These are phyloP conservation scores for Blastobotrys peoriensis DNA, from an alignment of 805 yeast genomes.

Conservation along the genomic window DNA sequence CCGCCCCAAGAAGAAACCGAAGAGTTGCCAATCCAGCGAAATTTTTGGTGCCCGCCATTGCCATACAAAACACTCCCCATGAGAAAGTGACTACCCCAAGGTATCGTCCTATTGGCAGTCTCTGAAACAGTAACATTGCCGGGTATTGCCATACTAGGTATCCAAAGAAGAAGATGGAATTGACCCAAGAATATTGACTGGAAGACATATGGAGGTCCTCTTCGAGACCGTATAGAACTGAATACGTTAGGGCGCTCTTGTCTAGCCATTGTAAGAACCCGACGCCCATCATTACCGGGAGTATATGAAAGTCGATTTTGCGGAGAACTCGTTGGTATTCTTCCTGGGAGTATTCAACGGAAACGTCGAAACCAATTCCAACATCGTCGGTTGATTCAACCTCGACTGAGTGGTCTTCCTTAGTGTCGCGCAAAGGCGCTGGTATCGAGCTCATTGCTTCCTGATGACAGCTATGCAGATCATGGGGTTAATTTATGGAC, in stretches of 20 bases:
- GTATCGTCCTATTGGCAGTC: slow-evolving; percentile 49
- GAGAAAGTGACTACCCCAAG: slow-evolving; percentile 41
- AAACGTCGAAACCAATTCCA: too few relatives aligned
- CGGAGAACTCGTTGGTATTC: slow-evolving; percentile 10
- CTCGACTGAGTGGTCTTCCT: too few relatives aligned
- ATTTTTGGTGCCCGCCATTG: slow-evolving; percentile 41
- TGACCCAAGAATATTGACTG: slow-evolving; percentile 36
- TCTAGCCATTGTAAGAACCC: too few relatives aligned
- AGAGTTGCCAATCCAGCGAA: slow-evolving; percentile 40
- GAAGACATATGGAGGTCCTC: slow-evolving; percentile 39
- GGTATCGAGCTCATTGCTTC: too few relatives aligned
- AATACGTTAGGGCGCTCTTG: slow-evolving; percentile 43
- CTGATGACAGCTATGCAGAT: too few relatives aligned
- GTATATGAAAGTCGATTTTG: too few relatives aligned
- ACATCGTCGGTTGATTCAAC: too few relatives aligned
- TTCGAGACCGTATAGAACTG: slow-evolving; percentile 43
- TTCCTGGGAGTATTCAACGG: too few relatives aligned
- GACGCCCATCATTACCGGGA: too few relatives aligned
- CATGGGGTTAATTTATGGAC: too few relatives aligned
- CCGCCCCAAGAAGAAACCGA: slow-evolving; percentile 44
- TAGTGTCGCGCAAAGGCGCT: too few relatives aligned
- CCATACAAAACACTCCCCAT: slow-evolving; percentile 54
- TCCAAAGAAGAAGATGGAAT: slow-evolving; percentile 56
- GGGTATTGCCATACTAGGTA: slow-evolving; percentile 53
- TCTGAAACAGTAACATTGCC: slow-evolving; percentile 42